These are phyloP conservation scores for Lolium multiflorum DNA, from an alignment of 176 grass and related monocot species.

Conservation along the genomic window DNA sequence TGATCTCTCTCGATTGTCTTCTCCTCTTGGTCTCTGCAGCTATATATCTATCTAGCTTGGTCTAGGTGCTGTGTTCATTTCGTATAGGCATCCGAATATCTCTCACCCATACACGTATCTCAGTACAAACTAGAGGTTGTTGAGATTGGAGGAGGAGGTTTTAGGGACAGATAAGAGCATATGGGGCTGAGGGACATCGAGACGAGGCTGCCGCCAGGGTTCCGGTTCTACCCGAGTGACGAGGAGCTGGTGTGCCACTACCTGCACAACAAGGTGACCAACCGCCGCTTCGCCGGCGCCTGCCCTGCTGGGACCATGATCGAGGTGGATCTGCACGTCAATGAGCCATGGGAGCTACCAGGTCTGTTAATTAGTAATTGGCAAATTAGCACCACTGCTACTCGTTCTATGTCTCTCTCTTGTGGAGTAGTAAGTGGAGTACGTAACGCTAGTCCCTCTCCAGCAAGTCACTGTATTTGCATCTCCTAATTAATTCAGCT, in stretches of 20 bases:
- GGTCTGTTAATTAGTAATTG: conserved; percentile 28
- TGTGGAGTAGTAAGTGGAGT: too few relatives aligned
- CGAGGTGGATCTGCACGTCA: conserved; percentile 74
- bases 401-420: too few relatives aligned
- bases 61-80: neutral
- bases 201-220: conserved; percentile 74
- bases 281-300: conserved; percentile 31
- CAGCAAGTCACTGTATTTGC: too few relatives aligned
- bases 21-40: neutral
- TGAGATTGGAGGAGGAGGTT: neutral
- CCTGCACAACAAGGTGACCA: conserved; percentile 71
- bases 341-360: conserved; percentile 83
- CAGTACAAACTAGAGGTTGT: neutral
- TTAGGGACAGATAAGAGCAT: neutral
- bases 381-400: too few relatives aligned
- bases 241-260: conserved; percentile 84
- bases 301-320: conserved; percentile 46
- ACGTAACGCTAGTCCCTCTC: too few relatives aligned
- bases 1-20: neutral
- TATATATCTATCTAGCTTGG: neutral
- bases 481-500: too few relatives aligned
- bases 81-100: neutral
- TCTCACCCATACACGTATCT: neutral
- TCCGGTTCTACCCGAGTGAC: conserved; percentile 75
- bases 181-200: conserved; percentile 75